Evolutionary conservation across 148 eudicot species (phyloP), one percentile per base, ranked within the genome.

Genomic region (Limonium bicolor): DNA sequence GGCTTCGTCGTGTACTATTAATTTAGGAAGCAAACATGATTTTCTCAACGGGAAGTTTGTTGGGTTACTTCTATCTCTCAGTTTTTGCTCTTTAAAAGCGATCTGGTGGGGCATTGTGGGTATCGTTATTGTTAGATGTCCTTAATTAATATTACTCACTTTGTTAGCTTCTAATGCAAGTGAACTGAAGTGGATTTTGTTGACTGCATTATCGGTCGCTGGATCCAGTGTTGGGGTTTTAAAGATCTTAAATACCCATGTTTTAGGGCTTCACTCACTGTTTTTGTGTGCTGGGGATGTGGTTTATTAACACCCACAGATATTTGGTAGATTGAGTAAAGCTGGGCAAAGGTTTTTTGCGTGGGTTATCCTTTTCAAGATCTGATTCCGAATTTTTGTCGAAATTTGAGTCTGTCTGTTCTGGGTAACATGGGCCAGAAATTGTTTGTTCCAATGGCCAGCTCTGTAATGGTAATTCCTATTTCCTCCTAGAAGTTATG

Each of bases 81-180:
- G 48, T 53, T n/a, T n/a, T 56, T 50, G 68, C 76, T 69, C n/a
- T n/a, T n/a, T 54, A 64, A 41, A 37, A 70, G 75, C 72, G 81
- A 71, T 73, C 87, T 70, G 42, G 76, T 76, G 82, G 82, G 93
- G 94, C 71, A 72, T 62, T 67, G 35, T 58, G 49, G 48, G 30
- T 20, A 41, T n/a, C n/a, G n/a, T n/a, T n/a, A n/a, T 76, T 78
- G 72, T 60, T 72, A 27, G 44, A 38, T 51, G 56, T 48, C 59
- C 58, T 67, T 60, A 45, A 10, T 20, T 2, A 15, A 14, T 21
- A 16, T 20, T 12, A 17, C 46, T 13, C n/a, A 50, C 51, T 50
- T 54, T 56, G 56, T 62, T 68, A 51, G 61, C 76, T 84, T 71
- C 52, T 55, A 64, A 59, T 68, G 61, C 72, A 84, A 76, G 74